Base-by-base conservation (phyloP, 1,139 yeast species). In the Taphrina flavorubra region DNA sequence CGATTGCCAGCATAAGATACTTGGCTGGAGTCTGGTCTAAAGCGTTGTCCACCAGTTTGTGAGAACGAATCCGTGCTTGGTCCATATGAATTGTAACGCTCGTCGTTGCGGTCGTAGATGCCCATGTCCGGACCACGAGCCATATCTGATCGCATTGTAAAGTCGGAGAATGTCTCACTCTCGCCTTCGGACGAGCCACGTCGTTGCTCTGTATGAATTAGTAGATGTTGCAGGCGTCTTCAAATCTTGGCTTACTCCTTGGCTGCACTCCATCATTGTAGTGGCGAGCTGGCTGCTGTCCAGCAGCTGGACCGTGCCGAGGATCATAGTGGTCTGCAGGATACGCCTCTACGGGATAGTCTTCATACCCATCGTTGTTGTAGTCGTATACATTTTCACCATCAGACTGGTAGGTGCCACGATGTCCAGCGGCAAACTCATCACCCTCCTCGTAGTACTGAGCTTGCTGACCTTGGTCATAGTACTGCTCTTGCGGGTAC, bases 1-100 rank as follows among this genome's bases (percentile, higher is more conserved):
- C 95, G 92, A 73, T 91, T 87, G 62, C 92, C 90, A 63, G 81
- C 83, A 76, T 87, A 89, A 73, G 89, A 90, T 69, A 79, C 75
- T 69, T 79, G 81, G 11, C 80, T 78, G 20, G 81, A 78, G 53
- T 76, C 77, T 40, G 74, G 74, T 34, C 75, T 71, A 70, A 73
- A 74, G 34, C 70, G 71, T 36, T 74, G 75, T 62, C 76, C 78
- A 49, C 75, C 77, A 61, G 75, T 78, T 62, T 71, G 75, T 68
- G 68, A 65, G 60, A 75, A 76, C 16, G 74, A 71, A 70, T 77
- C 79, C 49, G 73, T 73, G 39, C 73, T 76, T 40, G 77, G 78
- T 66, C 74, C 71, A 72, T 77, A 78, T 42, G 73, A 69, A 56
- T 68, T 62, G 62, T 72, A 68, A 37, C 73, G 74, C 56, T 76